These are phyloP conservation scores for Monoraphidium neglectum DNA, from an alignment of 139 green algal species.

Conservation along the genomic window DNA sequence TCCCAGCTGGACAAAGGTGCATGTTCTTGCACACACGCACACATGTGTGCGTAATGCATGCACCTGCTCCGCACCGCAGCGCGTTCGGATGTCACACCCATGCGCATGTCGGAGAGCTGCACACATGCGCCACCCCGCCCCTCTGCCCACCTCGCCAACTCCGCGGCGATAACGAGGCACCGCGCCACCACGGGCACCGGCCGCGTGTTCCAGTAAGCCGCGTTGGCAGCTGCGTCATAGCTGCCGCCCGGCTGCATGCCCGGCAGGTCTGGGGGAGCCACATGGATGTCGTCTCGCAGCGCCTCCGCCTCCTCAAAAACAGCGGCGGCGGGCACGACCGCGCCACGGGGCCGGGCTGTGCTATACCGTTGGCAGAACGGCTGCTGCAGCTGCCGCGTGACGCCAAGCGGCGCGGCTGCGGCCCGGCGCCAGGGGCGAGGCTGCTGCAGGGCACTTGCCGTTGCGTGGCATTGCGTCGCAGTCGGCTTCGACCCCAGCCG, in stretches of 20 bases:
- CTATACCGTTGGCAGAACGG: too few species aligned
- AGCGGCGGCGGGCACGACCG: not conserved
- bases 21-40: too few species aligned
- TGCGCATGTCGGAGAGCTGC: not conserved
- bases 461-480: too few species aligned
- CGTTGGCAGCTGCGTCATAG: slow-evolving; percentile 34
- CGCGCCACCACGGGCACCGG: slow-evolving; percentile 50
- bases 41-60: too few species aligned
- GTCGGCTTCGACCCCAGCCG: too few species aligned
- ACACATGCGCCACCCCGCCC: not conserved
- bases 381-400: too few species aligned
- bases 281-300: not conserved
- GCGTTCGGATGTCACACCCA: too few species aligned
- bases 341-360: not conserved
- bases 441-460: too few species aligned
- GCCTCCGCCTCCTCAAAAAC: not conserved
- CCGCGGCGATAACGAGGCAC: slow-evolving; percentile 34
- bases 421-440: too few species aligned
- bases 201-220: slow-evolving; percentile 42
- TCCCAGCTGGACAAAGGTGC: too few species aligned
- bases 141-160: not conserved
- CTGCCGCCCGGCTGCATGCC: slow-evolving; percentile 1
- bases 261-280: not conserved
- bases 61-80: too few species aligned
- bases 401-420: too few species aligned